Conservation (phyloP, 176 grass and related monocot species). For the Rhipidocladum racemiflorum region DNA sequence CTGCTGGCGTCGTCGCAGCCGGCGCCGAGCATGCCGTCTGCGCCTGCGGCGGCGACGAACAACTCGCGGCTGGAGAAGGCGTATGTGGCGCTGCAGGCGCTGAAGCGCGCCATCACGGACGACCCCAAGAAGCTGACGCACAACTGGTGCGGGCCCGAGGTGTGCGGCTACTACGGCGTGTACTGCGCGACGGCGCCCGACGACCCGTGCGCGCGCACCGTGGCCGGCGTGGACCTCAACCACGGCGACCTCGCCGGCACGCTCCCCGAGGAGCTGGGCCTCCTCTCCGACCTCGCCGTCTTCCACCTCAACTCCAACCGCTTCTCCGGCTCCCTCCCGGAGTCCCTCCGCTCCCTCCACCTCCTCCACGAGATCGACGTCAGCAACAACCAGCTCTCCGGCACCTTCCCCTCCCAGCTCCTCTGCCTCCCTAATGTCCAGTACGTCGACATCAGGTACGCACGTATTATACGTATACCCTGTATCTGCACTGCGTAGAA, state of each 20-base stretch:
- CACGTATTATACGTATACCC: background rate
- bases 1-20: slow-evolving; percentile 44
- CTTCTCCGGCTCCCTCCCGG: slow-evolving; percentile 53
- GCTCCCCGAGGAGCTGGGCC: slow-evolving; percentile 60
- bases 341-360: slow-evolving; percentile 49
- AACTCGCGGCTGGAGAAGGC: slow-evolving; percentile 67
- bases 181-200: slow-evolving; percentile 72
- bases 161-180: slow-evolving; percentile 76
- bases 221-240: slow-evolving; percentile 73
- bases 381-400: slow-evolving; percentile 74
- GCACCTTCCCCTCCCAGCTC: slow-evolving; percentile 56
- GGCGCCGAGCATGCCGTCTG: slow-evolving; percentile 1
- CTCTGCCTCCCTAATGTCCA: slow-evolving; percentile 63
- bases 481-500: slow-evolving; percentile 7
- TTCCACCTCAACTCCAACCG: slow-evolving; percentile 89
- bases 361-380: slow-evolving; percentile 76
- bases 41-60: slow-evolving; percentile 33
- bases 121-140: slow-evolving; percentile 70
- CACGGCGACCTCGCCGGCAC: slow-evolving; percentile 58
- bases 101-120: slow-evolving; percentile 74
- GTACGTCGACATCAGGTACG: slow-evolving; percentile 67
- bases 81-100: slow-evolving; percentile 72
- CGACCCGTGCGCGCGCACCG: slow-evolving; percentile 60
- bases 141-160: slow-evolving; percentile 70
- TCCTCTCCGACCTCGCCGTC: slow-evolving; percentile 69